A percentile compares a stretch with the other conserved stretches of the same genome.
Conservation (phyloP, 2,329 filamentous ascomycete genomes). For the Trichoderma sp. region DNA sequence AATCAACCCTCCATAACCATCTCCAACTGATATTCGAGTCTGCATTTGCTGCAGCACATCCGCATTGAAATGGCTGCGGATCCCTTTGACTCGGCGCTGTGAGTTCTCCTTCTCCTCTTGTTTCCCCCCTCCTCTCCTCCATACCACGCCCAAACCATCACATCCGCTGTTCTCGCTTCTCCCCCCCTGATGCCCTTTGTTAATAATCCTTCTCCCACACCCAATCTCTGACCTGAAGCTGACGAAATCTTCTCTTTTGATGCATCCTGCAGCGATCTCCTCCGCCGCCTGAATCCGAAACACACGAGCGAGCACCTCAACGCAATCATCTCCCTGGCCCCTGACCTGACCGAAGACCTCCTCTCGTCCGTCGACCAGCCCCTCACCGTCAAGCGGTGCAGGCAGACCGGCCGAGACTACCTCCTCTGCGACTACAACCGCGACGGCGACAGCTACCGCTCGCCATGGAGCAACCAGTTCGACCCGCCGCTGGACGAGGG, state of each 20-base stretch:
- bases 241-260: background rate
- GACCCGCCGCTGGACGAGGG: conserved; percentile 78
- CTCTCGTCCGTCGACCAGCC: conserved; percentile 97
- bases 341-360: conserved; percentile 93
- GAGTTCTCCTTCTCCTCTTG: conserved; percentile 35
- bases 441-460: conserved; percentile 95
- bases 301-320: conserved; percentile 85
- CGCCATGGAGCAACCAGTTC: conserved; percentile 99
- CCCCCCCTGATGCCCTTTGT: background rate
- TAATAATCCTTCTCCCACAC: background rate
- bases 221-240: background rate
- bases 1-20: background rate
- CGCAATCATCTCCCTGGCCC: conserved; percentile 82
- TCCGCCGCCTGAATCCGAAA: conserved; percentile 94
- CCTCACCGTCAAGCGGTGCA: conserved; percentile 80
- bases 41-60: background rate
- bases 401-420: conserved; percentile 88
- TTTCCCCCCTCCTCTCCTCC: background rate
- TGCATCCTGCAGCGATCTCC: conserved; percentile 71
- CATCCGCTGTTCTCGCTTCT: background rate
- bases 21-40: background rate
- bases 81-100: conserved; percentile 76
- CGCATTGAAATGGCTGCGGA: conserved; percentile 45
- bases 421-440: conserved; percentile 99
- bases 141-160: background rate